phyloP scores from a whole-genome alignment of 495 filamentous ascomycete species.

The Bryoglossum gracile region DNA sequence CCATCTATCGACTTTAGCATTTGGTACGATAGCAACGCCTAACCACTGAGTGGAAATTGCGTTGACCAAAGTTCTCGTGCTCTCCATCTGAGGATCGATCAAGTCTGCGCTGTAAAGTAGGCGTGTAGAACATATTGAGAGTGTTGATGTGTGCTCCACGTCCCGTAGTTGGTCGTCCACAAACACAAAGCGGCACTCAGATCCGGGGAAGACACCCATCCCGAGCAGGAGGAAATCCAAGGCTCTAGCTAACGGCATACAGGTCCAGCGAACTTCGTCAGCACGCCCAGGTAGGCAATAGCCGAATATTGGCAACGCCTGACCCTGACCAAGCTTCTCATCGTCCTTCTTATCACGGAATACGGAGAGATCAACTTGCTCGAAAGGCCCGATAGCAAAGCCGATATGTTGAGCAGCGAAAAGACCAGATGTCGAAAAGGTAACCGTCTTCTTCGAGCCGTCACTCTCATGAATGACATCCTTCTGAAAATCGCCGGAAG shows the following conservation, averaged over 20 bases:
- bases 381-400: constrained; percentile 90
- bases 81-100: constrained; percentile 71
- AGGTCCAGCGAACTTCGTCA: constrained; percentile 77
- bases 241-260: constrained; percentile 47
- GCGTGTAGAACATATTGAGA: constrained; percentile 81
- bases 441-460: constrained; percentile 70
- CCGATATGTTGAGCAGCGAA: constrained; percentile 82
- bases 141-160: constrained; percentile 64
- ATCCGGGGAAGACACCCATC: constrained; percentile 79
- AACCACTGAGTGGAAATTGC: constrained; percentile 90
- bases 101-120: constrained; percentile 77
- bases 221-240: constrained; percentile 80
- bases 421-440: constrained; percentile 63
- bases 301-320: constrained; percentile 75
- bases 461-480: constrained; percentile 70
- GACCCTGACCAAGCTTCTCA: constrained; percentile 67
- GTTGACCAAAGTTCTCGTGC: constrained; percentile 70
- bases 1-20: constrained; percentile 77
- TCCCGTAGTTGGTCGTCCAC: constrained; percentile 78
- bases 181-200: constrained; percentile 77
- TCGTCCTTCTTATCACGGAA: constrained; percentile 87
- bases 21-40: constrained; percentile 79
- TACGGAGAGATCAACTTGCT: constrained; percentile 81
- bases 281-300: constrained; percentile 82
- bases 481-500: constrained; percentile 79